Percentiles rank a stretch among this genome's conserved stretches.
phyloP scores from a whole-genome alignment of 1,139 yeast species.

The Suhomyces panamericanus region DNA sequence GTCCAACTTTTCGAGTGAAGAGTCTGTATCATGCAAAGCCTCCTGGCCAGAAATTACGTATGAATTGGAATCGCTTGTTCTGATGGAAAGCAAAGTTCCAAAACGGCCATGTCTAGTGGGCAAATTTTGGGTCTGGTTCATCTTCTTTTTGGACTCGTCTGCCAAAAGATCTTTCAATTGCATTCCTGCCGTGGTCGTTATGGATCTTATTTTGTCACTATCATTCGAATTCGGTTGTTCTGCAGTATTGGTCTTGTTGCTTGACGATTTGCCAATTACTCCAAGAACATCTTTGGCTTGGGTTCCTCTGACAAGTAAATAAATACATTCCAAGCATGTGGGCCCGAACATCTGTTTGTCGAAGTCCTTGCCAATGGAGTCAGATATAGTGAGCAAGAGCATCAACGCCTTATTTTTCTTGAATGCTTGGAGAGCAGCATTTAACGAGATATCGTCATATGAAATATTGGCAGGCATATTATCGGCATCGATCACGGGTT shows the following conservation, averaged over 20 bases:
- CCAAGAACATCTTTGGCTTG: constrained; percentile 31
- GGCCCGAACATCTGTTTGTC: constrained; percentile 61
- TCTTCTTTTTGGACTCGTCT: constrained; percentile 57
- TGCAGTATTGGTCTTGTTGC: not conserved
- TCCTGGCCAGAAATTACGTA: constrained; percentile 76
- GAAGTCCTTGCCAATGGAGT: constrained; percentile 64
- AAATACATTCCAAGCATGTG: constrained; percentile 69
- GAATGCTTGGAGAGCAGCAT: constrained; percentile 57
- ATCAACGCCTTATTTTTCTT: constrained; percentile 69
- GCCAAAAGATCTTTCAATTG: constrained; percentile 56
- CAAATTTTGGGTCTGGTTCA: constrained; percentile 48
- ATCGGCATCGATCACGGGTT: constrained; percentile 27
- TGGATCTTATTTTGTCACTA: constrained; percentile 15
- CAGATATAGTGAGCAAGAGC: constrained; percentile 66
- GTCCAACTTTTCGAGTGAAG: constrained; percentile 57
- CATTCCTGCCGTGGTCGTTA: constrained; percentile 32
- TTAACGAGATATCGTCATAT: constrained; percentile 67
- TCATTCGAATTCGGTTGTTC: constrained; percentile 1
- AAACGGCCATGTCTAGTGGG: constrained; percentile 86
- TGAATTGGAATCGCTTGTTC: constrained; percentile 56
- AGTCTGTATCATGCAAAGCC: constrained; percentile 50
- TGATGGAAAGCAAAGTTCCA: constrained; percentile 79
- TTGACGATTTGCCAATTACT: constrained; percentile 4
- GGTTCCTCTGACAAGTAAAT: constrained; percentile 60
- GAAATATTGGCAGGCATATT: constrained; percentile 57